Base-by-base conservation (phyloP, 1,284 basidiomycete genomes). In the Leccinum fallax region DNA sequence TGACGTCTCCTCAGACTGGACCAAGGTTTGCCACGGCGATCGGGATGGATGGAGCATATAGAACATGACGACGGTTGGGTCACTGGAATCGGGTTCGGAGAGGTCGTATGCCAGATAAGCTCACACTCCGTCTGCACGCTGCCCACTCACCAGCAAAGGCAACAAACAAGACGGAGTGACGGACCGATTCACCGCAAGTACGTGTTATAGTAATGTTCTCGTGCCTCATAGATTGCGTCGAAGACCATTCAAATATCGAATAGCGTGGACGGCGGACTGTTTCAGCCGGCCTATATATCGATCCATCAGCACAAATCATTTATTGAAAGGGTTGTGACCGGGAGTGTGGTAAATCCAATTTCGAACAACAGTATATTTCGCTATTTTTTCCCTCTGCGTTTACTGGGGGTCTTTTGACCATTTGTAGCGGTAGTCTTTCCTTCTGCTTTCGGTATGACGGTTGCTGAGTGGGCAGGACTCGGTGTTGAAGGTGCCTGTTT, bases 331-430 rank as follows among this genome's bases (percentile, higher is more conserved):
- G 19, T 46, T 11, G 43, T 11, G 10, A 21, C 10, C 43, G 19
- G 19, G 16, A 40, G 16, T 40, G 10, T 40, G n/a, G 40, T 19
- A 46, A 43, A 46, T 21, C 43, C 43, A 46, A 46, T 21, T 13
- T 40, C 0, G 38, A n/a, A 40, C 38, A n/a, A 40, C 38, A 40
- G 11, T 46, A 46, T 21, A 46, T 46, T 46, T 46, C 10, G 8
- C 48, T 63, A 66, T 32, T 70, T 66, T 61, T 64, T 73, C 38
- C 71, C 72, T 64, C 61, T 68, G 24, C 74, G 74, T 48, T 73
- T 75, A 53, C 56, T 62, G 5, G 71, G 69, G 5, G 65, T 70
- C 60, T 68, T 73, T 59, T 51, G 63, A 56, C 58, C 49, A 48
- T 26, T 52, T 8, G 60, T 64, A 26, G 69, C 54, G 34, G 58